Evolutionary conservation across 2,329 filamentous ascomycete genomes (phyloP), one percentile per base, ranked within the genome.

Genomic region (Ceratocystis eucalypticola): DNA sequence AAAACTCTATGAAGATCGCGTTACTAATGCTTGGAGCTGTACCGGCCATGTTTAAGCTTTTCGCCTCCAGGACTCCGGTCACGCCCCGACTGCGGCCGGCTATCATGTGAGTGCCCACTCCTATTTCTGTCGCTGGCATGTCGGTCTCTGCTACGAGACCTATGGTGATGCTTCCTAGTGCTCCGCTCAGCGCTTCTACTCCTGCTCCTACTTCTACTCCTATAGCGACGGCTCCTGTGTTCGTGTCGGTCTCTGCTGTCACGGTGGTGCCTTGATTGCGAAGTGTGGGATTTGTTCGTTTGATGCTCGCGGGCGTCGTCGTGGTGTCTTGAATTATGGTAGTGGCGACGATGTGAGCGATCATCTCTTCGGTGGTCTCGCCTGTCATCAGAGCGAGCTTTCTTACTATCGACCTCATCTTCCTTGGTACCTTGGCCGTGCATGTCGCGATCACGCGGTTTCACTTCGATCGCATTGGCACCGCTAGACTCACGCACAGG

Each of bases 391-490:
- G 37, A 12, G 10, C 37, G 37, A 41, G 37, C 33, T 20, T 57
- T 20, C 2, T 65, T 28, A 7, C 15, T 17, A 7, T 48, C 44
- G 10, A 25, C 17, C 22, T 63, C 44, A 48, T 63, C 61, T 15
- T 63, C 48, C 48, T 63, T 63, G 44, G 48, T 22, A 10, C 17
- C 46, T 48, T 20, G n/a, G 7, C 20, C 12, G 17, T 53, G 12
- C 12, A 41, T 28, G 53, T 57, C 25, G 5, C 25, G 30, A 12
- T 50, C 45, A 45, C 64, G 64, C 4, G 64, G 37, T 28, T 63
- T 66, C 1, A 88, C 81, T 50, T 85, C 87, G 10, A 96, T 75
- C 0, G 88, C 83, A 74, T 94, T 95, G 2, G 82, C 81, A 3
- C 81, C 83, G 1, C 81, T 82, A 0, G 79, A 78, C 62, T 84